Percentiles rank a stretch among this genome's conserved stretches.
These are phyloP conservation scores for Talaromyces sp. DNA, from an alignment of 2,329 filamentous ascomycete species.

Conservation along the genomic window DNA sequence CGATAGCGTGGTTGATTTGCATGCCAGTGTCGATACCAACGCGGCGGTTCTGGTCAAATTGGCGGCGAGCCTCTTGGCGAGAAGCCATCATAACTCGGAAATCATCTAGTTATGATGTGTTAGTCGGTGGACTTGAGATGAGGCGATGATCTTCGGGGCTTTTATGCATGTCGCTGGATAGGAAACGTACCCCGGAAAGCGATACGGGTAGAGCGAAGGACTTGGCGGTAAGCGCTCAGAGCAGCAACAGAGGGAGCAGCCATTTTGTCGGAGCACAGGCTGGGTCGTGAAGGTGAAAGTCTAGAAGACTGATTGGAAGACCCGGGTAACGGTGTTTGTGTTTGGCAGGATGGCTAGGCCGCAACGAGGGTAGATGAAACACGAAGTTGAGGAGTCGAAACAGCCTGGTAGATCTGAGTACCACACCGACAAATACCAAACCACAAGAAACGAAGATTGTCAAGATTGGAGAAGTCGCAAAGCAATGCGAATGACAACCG, in stretches of 20 bases:
- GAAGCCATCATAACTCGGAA: constrained; percentile 68
- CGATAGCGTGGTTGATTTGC: constrained; percentile 76
- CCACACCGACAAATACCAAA: neutral
- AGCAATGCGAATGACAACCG: constrained; percentile 7
- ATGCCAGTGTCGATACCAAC: constrained; percentile 63
- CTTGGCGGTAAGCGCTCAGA: constrained; percentile 74
- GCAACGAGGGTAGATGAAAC: too few relatives aligned
- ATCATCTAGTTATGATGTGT: constrained; percentile 62
- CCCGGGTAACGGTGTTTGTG: neutral
- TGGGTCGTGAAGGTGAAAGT: neutral
- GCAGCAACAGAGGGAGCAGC: constrained; percentile 57
- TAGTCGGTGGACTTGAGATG: neutral
- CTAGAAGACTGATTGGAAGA: neutral
- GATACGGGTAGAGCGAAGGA: constrained; percentile 77
- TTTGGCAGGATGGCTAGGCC: too few relatives aligned
- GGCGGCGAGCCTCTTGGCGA: constrained; percentile 68
- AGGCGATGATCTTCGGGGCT: neutral
- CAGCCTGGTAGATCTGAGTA: too few relatives aligned
- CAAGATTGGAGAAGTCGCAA: neutral
- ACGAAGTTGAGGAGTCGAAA: too few relatives aligned
- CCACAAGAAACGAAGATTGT: neutral
- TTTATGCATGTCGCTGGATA: neutral
- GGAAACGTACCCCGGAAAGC: constrained; percentile 73
- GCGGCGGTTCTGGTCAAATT: constrained; percentile 70
- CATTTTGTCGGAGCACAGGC: constrained; percentile 18